These are phyloP conservation scores for Metschnikowia noctiluminum DNA, from an alignment of 805 yeast genomes.

Conservation along the genomic window DNA sequence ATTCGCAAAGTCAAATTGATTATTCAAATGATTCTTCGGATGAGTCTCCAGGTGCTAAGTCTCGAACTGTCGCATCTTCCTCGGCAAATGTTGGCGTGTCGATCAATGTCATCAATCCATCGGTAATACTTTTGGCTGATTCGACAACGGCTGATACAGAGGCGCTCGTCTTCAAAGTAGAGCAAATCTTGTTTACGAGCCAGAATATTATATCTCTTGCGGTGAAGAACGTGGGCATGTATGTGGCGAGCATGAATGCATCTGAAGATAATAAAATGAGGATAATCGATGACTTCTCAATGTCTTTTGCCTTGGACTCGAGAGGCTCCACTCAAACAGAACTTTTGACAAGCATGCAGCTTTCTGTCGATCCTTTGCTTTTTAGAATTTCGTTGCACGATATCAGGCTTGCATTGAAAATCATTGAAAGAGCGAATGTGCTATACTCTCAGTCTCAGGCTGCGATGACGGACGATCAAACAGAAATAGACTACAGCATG, in stretches of 20 bases:
- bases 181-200: slow-evolving; percentile 67
- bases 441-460: slow-evolving; percentile 34
- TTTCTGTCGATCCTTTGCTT: slow-evolving; percentile 75
- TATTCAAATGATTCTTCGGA: not conserved
- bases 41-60: not conserved
- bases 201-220: slow-evolving; percentile 65
- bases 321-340: slow-evolving; percentile 60
- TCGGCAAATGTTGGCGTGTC: slow-evolving; percentile 45
- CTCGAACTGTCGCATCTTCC: not conserved
- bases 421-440: slow-evolving; percentile 68
- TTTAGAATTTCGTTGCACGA: slow-evolving; percentile 84
- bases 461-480: slow-evolving; percentile 11
- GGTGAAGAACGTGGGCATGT: slow-evolving; percentile 82
- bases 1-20: not conserved
- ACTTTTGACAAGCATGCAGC: slow-evolving; percentile 59
- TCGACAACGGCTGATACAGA: slow-evolving; percentile 67
- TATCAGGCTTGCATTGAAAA: slow-evolving; percentile 71
- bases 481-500: slow-evolving; percentile 36
- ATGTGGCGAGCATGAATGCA: slow-evolving; percentile 69
- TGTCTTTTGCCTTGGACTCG: slow-evolving; percentile 69
- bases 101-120: slow-evolving; percentile 70
- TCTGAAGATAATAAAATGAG: slow-evolving; percentile 62
- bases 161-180: slow-evolving; percentile 86
- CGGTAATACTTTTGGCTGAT: slow-evolving; percentile 77
- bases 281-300: slow-evolving; percentile 84